These are phyloP conservation scores for Spinellus fusiger DNA, from an alignment of 192 early-diverging fungal species.

Conservation along the genomic window DNA sequence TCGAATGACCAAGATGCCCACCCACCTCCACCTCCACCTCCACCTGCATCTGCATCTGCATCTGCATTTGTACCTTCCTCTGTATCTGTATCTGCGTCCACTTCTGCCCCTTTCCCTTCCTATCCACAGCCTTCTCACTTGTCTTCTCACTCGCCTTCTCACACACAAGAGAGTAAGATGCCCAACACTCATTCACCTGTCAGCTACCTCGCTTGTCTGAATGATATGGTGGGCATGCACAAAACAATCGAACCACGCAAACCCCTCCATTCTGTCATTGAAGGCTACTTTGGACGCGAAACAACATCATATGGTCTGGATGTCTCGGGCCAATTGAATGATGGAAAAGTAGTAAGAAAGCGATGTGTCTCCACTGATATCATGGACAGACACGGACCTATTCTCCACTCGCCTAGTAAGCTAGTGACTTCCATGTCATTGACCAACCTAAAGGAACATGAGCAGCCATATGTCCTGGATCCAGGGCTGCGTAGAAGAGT, in stretches of 20 bases:
- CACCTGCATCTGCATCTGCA: not conserved
- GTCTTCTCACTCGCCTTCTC: not conserved
- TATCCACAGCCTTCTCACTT: too few relatives aligned
- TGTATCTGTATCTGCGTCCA: too few relatives aligned
- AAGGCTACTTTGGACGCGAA: too few relatives aligned
- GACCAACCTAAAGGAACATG: not conserved
- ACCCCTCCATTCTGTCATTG: conserved; percentile 23
- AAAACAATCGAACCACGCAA: conserved; percentile 46
- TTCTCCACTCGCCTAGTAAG: not conserved
- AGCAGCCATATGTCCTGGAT: not conserved
- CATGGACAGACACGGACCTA: not conserved
- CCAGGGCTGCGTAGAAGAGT: conserved; percentile 34
- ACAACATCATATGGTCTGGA: not conserved
- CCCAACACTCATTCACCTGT: conserved; percentile 35
- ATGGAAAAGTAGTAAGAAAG: conserved; percentile 27
- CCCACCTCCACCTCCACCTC: not conserved
- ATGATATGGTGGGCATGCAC: conserved; percentile 75
- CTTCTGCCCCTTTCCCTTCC: too few relatives aligned
- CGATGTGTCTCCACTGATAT: conserved; percentile 30
- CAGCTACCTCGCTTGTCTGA: conserved; percentile 68
- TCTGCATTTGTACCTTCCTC: not conserved
- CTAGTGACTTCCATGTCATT: conserved; percentile 8
- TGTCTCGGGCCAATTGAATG: conserved; percentile 9
- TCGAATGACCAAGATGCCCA: not conserved
- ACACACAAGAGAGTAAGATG: conserved; percentile 20